Percentiles rank a stretch among this genome's conserved stretches.
phyloP scores from a whole-genome alignment of 495 filamentous ascomycete genomes.

The Usnea hakonensis region DNA sequence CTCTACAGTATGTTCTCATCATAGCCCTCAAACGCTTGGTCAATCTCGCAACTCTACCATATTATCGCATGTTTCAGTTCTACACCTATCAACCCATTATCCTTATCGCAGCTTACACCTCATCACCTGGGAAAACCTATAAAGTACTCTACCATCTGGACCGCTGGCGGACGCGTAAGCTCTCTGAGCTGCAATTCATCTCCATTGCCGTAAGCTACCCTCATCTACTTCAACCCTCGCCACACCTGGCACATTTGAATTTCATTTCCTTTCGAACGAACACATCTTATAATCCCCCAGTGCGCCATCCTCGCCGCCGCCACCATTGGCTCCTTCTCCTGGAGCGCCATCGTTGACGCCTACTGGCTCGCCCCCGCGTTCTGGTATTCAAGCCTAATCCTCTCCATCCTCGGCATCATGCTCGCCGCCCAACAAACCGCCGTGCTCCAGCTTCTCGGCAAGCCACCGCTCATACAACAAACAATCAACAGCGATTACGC shows the following conservation, averaged over 20 bases:
- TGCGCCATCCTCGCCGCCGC: conserved; percentile 27
- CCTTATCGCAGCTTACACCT: conserved; percentile 3
- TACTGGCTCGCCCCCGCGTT: conserved; percentile 28
- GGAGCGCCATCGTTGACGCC: conserved; percentile 18
- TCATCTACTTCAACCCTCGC: neutral
- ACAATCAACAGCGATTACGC: too few species aligned
- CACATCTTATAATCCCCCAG: conserved; percentile 7
- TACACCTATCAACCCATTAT: neutral
- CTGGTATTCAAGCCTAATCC: conserved; percentile 28
- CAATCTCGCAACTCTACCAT: conserved; percentile 6
- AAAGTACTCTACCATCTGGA: conserved; percentile 12
- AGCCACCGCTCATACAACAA: too few species aligned
- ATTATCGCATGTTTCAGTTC: conserved; percentile 8
- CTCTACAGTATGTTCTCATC: neutral
- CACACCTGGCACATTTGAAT: neutral
- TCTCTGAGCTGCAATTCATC: conserved; percentile 28
- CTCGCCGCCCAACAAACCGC: conserved; percentile 23
- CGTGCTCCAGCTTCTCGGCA: conserved; percentile 24
- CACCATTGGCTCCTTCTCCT: conserved; percentile 30
- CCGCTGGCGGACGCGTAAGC: conserved; percentile 27
- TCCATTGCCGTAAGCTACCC: conserved; percentile 26
- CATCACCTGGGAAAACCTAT: neutral
- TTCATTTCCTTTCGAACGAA: neutral
- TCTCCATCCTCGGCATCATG: conserved; percentile 27
- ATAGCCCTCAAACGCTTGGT: neutral